Conservation (phyloP, 2,329 filamentous ascomycete species). For the Beauveria brongniartii region DNA sequence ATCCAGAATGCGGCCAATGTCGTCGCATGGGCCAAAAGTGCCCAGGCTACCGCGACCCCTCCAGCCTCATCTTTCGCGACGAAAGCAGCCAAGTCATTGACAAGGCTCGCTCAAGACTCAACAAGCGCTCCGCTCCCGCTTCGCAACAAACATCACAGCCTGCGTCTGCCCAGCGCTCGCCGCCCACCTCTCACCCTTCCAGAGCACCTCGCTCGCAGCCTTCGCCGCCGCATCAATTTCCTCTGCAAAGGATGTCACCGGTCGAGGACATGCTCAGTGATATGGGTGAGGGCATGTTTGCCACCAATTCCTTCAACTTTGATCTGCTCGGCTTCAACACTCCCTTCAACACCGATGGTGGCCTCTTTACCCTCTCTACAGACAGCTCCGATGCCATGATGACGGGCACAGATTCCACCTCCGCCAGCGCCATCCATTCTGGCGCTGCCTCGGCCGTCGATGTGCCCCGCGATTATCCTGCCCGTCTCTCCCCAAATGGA, state of each 20-base stretch:
- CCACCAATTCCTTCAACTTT: slow-evolving; percentile 7
- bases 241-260: neutral
- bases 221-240: neutral
- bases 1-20: slow-evolving; percentile 12
- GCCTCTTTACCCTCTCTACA: slow-evolving; percentile 2
- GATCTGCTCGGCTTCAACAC: slow-evolving; percentile 9
- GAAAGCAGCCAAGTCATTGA: slow-evolving; percentile 13
- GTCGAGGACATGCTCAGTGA: slow-evolving; percentile 12
- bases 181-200: neutral
- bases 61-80: slow-evolving; percentile 11
- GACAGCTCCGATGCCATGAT: slow-evolving; percentile 8
- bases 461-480: neutral
- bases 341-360: slow-evolving; percentile 8
- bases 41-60: slow-evolving; percentile 12
- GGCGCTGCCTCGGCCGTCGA: slow-evolving; percentile 6
- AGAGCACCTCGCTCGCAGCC: neutral
- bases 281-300: slow-evolving; percentile 9
- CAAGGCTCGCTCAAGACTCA: slow-evolving; percentile 9
- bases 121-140: slow-evolving; percentile 1
- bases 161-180: slow-evolving; percentile 1
- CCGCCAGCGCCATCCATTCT: neutral
- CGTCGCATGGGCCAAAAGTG: slow-evolving; percentile 11
- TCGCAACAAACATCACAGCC: slow-evolving; percentile 1
- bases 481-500: neutral
- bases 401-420: slow-evolving; percentile 2